A percentile compares a stretch with the other conserved stretches of the same genome.
Evolutionary conservation across 352 stramenopile species (phyloP).

Genomic region (Phytopythium aichiense): DNA sequence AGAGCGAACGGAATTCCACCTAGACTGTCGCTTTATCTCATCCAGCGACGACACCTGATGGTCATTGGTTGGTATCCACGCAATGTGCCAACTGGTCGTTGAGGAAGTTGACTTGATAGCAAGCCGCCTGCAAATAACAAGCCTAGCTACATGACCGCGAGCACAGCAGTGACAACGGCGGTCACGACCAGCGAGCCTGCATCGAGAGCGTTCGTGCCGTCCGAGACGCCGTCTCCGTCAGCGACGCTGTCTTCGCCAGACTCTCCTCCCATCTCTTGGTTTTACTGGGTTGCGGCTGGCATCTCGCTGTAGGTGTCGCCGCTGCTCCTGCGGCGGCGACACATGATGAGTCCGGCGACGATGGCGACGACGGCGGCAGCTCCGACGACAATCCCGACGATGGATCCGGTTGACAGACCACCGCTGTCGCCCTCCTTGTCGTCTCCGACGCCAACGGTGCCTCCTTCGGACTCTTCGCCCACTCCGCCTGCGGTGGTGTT

Average conservation of each 20-base stretch:
- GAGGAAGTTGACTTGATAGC: too few relatives aligned
- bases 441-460: neutral
- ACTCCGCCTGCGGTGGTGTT: neutral
- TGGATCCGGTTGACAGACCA: neutral
- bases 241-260: neutral
- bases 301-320: neutral
- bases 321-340: neutral
- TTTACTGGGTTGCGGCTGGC: neutral
- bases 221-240: neutral
- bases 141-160: neutral
- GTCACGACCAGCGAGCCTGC: neutral
- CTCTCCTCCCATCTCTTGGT: neutral
- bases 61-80: too few relatives aligned
- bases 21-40: too few relatives aligned
- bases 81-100: neutral
- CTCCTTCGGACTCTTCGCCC: too few relatives aligned
- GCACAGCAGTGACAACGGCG: too few relatives aligned
- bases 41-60: too few relatives aligned
- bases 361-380: neutral
- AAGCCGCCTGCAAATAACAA: too few relatives aligned
- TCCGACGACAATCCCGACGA: neutral
- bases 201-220: neutral
- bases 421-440: neutral
- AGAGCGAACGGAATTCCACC: too few relatives aligned
- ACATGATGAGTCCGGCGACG: neutral